Base-by-base conservation (phyloP, 768 basidiomycete genomes). In the Tephrocybe sp. region DNA sequence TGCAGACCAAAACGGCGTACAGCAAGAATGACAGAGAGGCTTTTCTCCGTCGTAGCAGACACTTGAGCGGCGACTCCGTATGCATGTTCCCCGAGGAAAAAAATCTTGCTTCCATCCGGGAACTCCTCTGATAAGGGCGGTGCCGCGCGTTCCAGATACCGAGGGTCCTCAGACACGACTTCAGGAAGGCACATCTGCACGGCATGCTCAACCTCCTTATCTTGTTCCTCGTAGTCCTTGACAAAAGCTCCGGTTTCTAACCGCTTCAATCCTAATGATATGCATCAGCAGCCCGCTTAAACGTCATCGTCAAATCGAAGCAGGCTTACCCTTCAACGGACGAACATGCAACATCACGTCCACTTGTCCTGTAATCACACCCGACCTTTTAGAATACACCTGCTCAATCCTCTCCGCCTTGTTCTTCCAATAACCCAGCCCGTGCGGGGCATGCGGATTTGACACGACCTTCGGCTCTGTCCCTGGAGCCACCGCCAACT, bases 31-130 rank as follows among this genome's bases (percentile, higher is more conserved):
- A 98, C 89, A 9, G 92, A 86, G 11, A 98, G 69, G 1, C 82
- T 73, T 2, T 78, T 76, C 3, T 88, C 80, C 0, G 79, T 79
- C 0, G 92, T 91, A 0, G 71, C 78, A 34, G 83, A 78, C 10
- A 99, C 92, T 60, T 94, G 89, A 0, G 95, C 94, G 12, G 96
- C 92, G 2, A 91, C 86, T n/a, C 97, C 97, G 62, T 96, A 99
- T 0, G 90, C 92, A 64, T 92, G 86, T 62, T 91, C 87, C 13
- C 96, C 95, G 6, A 98, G 77, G 83, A 98, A 98, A 71, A 99
- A 97, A 23, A 98, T 89, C 63, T 87, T 91, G 65, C 84, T 89
- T 0, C 89, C 91, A 0, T 82, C 83, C 0, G 95, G 94, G 70
- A 92, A 98, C 64, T 98, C 97, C 47, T 92, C 85, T 0, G 83